Conservation (phyloP, 345 rosid species). For the Aurinia saxatilis region DNA sequence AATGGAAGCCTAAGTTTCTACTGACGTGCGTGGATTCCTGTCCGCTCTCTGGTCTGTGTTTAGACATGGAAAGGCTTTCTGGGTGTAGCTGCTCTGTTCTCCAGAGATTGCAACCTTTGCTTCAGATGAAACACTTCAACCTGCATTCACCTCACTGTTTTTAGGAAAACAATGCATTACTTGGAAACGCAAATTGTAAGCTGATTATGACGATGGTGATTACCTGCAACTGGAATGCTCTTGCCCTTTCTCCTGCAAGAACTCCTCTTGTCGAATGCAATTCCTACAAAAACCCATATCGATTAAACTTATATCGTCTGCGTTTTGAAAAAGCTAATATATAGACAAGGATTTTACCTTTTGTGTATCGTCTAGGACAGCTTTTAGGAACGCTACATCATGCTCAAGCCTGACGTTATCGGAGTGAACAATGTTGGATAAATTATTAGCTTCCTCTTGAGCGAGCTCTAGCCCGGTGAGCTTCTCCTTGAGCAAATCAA, state of each 20-base stretch:
- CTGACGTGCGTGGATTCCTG: background rate
- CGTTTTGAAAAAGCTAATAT: background rate
- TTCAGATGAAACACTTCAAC: constrained; percentile 97
- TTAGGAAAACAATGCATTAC: background rate
- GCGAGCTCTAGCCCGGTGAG: constrained; percentile 63
- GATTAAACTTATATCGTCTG: background rate
- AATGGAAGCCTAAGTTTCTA: background rate
- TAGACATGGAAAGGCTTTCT: constrained; percentile 72
- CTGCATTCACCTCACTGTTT: constrained; percentile 30
- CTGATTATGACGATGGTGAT: background rate
- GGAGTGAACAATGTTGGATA: constrained; percentile 83
- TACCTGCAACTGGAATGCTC: constrained; percentile 96
- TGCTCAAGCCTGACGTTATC: constrained; percentile 98
- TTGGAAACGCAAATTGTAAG: background rate
- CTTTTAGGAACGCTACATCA: constrained; percentile 93
- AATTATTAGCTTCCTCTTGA: constrained; percentile 83
- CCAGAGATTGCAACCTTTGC: constrained; percentile 85
- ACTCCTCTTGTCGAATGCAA: constrained; percentile 94
- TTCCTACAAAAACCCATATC: constrained; percentile 30
- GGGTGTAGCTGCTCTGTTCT: constrained; percentile 69
- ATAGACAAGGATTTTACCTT: constrained; percentile 44
- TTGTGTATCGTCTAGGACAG: constrained; percentile 88
- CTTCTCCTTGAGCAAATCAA: constrained; percentile 85
- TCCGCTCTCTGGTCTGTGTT: background rate
- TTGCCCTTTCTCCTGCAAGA: constrained; percentile 87